These are phyloP conservation scores for Emergomyces pasteurianus DNA, from an alignment of 2,329 filamentous ascomycete genomes.

Conservation along the genomic window DNA sequence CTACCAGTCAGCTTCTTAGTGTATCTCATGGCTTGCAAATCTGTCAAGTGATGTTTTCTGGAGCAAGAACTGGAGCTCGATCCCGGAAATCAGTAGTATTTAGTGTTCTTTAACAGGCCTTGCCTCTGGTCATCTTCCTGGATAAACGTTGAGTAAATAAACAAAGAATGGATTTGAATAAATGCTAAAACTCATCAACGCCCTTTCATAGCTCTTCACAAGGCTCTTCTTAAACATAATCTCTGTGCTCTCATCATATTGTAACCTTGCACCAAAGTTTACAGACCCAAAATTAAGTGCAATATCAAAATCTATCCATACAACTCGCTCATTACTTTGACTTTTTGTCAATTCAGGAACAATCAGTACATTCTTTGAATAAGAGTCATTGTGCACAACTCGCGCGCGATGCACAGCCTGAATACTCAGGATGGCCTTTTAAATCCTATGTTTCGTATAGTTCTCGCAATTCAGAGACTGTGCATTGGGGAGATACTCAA, in stretches of 20 bases:
- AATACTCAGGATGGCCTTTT: background rate
- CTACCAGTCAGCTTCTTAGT: no score
- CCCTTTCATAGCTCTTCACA: background rate
- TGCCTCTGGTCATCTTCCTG: background rate
- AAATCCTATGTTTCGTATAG: background rate
- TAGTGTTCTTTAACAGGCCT: background rate
- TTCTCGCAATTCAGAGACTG: background rate
- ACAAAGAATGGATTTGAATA: background rate
- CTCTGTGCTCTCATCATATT: background rate
- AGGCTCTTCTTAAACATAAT: background rate
- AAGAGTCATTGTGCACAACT: no score
- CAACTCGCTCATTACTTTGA: constrained; percentile 5
- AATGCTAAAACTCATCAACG: background rate
- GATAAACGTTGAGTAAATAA: background rate
- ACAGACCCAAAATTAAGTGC: background rate
- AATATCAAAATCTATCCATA: constrained; percentile 10
- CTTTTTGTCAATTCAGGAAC: constrained; percentile 4
- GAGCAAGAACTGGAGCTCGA: no score
- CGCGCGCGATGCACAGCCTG: background rate
- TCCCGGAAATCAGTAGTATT: background rate
- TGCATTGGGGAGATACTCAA: background rate
- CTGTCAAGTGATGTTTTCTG: no score
- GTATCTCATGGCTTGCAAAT: no score
- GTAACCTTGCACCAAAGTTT: background rate
- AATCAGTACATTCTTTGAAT: background rate